Evolutionary conservation across 225 moss, liverwort and hornwort species (phyloP), one percentile per base, ranked within the genome.

Genomic region (Marchantia paleacea): DNA sequence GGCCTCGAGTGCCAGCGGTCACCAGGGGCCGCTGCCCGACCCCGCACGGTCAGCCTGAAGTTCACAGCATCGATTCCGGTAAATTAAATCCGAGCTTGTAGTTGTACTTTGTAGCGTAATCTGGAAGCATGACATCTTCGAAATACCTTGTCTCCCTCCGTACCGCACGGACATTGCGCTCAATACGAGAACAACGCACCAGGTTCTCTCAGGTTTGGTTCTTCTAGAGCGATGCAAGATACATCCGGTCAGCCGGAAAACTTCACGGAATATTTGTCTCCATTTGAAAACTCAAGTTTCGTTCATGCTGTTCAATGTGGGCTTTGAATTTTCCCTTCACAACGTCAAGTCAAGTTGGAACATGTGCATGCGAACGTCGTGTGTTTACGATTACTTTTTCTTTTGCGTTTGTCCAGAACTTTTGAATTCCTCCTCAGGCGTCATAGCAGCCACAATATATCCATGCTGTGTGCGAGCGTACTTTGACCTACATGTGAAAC

Each of bases 291-390:
- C 16, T 69, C 69, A 63, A 6, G 18, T 31, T 64, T 26, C 11
- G 25, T 69, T 2, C 31, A 24, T 64, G 8, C 9, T 25, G 64
- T 22, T 4, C 22, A 24, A 3, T 3, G 3, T 22, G 2, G 10
- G 6, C 22, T 24, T 62, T 10, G 6, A 14, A 8, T 16, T 57
- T 14, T 57, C 24, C 24, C 62, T n/a, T 24, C 62, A 22, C n/a
- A 24, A 3, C 9, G 62, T 22, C 24, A 0, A 11, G 28, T 66
- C 66, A 66, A 66, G 28, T 29, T 66, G 28, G 64, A 70, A 20
- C 69, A 70, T 70, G 69, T 47, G 48, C 69, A 70, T 70, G 66
- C 26, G 66, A 66, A 28, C 66, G 48, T 70, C 69, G 69, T 49
- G 69, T 19, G 47, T 70, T 48, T 70, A 1, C 19, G 47, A 9